Conservation (phyloP, 2,329 filamentous ascomycete species). For the Ophioceras dolichostomum region DNA sequence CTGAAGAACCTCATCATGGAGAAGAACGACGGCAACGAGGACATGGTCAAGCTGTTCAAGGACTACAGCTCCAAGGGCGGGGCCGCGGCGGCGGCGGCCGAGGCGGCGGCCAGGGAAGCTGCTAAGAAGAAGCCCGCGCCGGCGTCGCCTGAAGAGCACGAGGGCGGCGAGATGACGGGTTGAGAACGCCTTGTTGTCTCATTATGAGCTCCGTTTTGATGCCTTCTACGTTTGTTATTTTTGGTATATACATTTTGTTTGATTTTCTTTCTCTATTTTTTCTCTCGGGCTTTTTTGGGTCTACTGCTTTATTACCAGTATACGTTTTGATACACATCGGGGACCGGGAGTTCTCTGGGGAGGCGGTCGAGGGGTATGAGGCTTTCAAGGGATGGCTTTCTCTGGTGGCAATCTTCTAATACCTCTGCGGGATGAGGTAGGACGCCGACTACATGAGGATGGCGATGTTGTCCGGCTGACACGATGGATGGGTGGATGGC, state of each 20-base stretch:
- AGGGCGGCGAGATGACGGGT: conserved; percentile 12
- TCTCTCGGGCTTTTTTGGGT: not conserved
- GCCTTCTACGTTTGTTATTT: too few relatives aligned
- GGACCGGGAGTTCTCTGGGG: not conserved
- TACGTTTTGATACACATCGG: not conserved
- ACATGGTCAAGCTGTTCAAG: conserved; percentile 35
- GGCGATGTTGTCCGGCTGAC: too few relatives aligned
- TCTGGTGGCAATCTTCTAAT: too few relatives aligned
- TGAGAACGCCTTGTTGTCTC: conserved; percentile 2
- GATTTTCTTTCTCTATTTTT: not conserved
- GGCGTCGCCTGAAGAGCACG: conserved; percentile 11
- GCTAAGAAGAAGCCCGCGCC: conserved; percentile 13
- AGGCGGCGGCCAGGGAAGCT: too few relatives aligned
- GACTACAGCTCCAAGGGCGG: conserved; percentile 24
- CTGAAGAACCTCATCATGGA: conserved; percentile 69
- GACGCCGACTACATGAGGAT: too few relatives aligned
- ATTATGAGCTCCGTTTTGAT: not conserved
- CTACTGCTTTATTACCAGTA: too few relatives aligned
- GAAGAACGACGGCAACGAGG: conserved; percentile 57
- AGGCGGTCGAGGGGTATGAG: too few relatives aligned
- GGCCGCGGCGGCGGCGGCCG: conserved; percentile 17
- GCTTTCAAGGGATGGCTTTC: too few relatives aligned
- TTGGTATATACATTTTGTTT: too few relatives aligned
- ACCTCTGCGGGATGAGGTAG: too few relatives aligned
- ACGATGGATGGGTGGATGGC: too few relatives aligned